Evolutionary conservation across 371 early-diverging fungal genomes (phyloP).

Genomic region (Mucor racemosus): DNA sequence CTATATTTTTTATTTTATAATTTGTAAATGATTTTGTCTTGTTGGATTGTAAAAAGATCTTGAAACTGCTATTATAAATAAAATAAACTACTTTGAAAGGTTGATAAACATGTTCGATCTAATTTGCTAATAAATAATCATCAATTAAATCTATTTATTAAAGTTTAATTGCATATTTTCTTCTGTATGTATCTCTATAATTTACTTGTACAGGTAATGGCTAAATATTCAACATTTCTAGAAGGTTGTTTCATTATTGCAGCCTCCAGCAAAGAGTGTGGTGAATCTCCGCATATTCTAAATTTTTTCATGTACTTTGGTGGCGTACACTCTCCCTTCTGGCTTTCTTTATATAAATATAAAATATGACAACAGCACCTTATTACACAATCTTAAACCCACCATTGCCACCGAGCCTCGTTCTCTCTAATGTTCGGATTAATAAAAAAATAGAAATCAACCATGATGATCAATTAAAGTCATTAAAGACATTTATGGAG

Average conservation of each 20-base stretch:
- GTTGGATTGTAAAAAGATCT: no score
- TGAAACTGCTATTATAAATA: no score
- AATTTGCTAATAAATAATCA: no score
- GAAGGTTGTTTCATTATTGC: background rate
- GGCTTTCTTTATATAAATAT: background rate
- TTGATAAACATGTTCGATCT: no score
- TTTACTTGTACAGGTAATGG: no score
- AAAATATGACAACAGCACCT: conserved; percentile 14
- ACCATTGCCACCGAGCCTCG: conserved; percentile 20
- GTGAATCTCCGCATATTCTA: background rate
- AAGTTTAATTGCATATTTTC: no score
- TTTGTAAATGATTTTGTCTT: no score
- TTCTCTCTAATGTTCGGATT: conserved; percentile 33
- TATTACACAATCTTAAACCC: conserved; percentile 32
- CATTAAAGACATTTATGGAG: conserved; percentile 16
- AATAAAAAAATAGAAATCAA: conserved; percentile 33
- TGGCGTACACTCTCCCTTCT: background rate
- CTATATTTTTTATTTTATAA: no score
- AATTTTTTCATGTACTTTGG: background rate
- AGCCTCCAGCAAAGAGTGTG: background rate
- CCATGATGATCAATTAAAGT: conserved; percentile 31
- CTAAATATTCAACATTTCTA: no score
- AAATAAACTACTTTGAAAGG: no score
- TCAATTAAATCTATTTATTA: no score
- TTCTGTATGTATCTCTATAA: no score